Conservation (phyloP, 2,329 filamentous ascomycete species). For the Lachnellula arida region DNA sequence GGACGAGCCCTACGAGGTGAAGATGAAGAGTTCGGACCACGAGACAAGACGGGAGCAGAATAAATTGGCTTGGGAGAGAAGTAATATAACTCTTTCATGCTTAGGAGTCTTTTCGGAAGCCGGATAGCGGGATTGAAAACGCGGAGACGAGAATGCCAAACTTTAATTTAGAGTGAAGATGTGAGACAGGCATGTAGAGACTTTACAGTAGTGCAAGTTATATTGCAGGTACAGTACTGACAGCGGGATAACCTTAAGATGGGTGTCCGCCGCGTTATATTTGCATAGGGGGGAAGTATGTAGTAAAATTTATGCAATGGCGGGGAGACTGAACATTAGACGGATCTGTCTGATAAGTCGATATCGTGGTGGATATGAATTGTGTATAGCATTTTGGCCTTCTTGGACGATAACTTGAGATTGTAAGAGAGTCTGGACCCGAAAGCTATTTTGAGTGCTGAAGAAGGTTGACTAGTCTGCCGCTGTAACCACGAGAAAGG, state of each 20-base stretch:
- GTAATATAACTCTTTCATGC: neutral
- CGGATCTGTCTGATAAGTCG: too few species aligned
- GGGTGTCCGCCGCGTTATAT: neutral
- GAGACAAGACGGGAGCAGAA: neutral
- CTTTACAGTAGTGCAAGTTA: conserved; percentile 2
- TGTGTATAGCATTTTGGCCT: too few species aligned
- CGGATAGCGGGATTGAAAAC: conserved; percentile 1
- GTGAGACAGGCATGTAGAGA: conserved; percentile 9
- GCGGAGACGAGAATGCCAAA: conserved; percentile 2
- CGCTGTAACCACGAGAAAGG: neutral
- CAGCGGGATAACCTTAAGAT: conserved; percentile 13
- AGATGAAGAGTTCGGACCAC: neutral
- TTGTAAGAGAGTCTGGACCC: too few species aligned
- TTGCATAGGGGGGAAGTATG: neutral
- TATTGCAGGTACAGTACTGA: conserved; percentile 15
- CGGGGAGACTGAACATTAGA: neutral
- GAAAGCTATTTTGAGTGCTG: too few species aligned
- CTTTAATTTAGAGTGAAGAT: conserved; percentile 12
- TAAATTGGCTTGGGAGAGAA: neutral
- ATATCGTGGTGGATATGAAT: too few species aligned
- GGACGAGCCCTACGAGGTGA: neutral
- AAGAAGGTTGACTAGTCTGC: too few species aligned
- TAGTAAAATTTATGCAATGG: neutral
- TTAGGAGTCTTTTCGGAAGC: neutral
- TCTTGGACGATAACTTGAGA: too few species aligned